Percentiles rank a stretch among this genome's conserved stretches.
These are phyloP conservation scores for Erodium maritimum DNA, from an alignment of 345 rosid genomes.

Conservation along the genomic window DNA sequence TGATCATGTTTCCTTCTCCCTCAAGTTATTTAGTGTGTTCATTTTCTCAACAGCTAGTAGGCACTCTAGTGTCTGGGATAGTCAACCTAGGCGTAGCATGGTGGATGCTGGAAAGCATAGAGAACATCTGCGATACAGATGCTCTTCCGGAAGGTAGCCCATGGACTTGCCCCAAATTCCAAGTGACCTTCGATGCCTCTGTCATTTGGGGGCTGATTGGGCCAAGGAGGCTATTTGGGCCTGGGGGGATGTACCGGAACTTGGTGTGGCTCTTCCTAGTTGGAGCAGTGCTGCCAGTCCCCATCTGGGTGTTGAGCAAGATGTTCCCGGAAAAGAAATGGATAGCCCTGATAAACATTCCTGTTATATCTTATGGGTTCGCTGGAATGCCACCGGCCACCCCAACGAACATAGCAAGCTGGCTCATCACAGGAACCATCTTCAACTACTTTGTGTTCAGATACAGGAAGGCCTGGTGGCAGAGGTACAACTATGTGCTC, in stretches of 20 bases:
- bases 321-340: slow-evolving; percentile 77
- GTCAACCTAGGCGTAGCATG: slow-evolving; percentile 85
- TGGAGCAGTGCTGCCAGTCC: slow-evolving; percentile 81
- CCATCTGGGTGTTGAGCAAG: slow-evolving; percentile 70
- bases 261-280: slow-evolving; percentile 84
- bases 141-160: slow-evolving; percentile 59
- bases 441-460: slow-evolving; percentile 80
- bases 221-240: slow-evolving; percentile 65
- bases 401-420: slow-evolving; percentile 84
- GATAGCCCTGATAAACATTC: slow-evolving; percentile 86
- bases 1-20: neutral
- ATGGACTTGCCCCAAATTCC: slow-evolving; percentile 94
- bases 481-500: slow-evolving; percentile 79
- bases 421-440: slow-evolving; percentile 77
- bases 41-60: slow-evolving; percentile 42
- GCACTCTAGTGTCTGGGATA: slow-evolving; percentile 72
- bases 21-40: neutral
- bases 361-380: slow-evolving; percentile 77
- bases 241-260: slow-evolving; percentile 80
- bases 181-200: slow-evolving; percentile 90
- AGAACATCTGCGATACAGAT: slow-evolving; percentile 68
- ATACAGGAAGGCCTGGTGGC: slow-evolving; percentile 90
- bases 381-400: slow-evolving; percentile 99
- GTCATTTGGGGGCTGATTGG: slow-evolving; percentile 96
- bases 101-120: slow-evolving; percentile 82